Base-by-base conservation (phyloP, 371 early-diverging fungal species). In the Fennellomyces sp. region DNA sequence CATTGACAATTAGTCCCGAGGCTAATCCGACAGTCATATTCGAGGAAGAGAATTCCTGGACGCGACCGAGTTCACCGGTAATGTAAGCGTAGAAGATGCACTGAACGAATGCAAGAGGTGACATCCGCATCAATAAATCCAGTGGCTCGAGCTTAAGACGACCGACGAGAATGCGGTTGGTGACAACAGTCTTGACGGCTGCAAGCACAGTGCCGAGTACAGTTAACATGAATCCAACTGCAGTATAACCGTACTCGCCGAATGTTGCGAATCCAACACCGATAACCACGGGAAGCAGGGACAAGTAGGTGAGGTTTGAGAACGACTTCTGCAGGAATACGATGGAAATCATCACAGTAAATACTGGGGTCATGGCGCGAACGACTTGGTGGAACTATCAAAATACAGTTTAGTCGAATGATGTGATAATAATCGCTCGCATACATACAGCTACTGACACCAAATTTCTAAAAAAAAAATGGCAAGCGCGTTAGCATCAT, bases 181-280 rank as follows among this genome's bases (percentile, higher is more conserved):
- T 95, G 15, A 87, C 88, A n/a, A 94, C 86, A 2, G 92, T 92
- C 71, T 95, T 95, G 38, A 85, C 52, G 0, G 94, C 88, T 0
- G 94, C 91, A 57, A 95, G 78, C 3, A 94, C 56, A 1, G 91
- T 88, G 26, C 96, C 94, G 1, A 93, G 67, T 0, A 94, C 80
- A 5, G 96, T 96, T 52, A 93, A 69, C 61, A 91, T 65, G 58
- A 93, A 83, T 5, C 83, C 91, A 58, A 85, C 70, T 28, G 78
- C 66, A 1, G 91, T 88, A 71, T 85, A 90, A n/a, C 82, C 81
- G 67, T 92, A 91, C 59, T 94, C 94, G 35, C 91, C 95, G 26
- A 84, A 75, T 4, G 94, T 94, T 23, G 95, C 91, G 69, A 94
- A 80, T 42, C 83, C 88, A 19, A 94, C 94, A 52, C 96, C 96